Evolutionary conservation across 2,329 filamentous ascomycete species (phyloP).

Genomic region (Lecanosticta acicola): DNA sequence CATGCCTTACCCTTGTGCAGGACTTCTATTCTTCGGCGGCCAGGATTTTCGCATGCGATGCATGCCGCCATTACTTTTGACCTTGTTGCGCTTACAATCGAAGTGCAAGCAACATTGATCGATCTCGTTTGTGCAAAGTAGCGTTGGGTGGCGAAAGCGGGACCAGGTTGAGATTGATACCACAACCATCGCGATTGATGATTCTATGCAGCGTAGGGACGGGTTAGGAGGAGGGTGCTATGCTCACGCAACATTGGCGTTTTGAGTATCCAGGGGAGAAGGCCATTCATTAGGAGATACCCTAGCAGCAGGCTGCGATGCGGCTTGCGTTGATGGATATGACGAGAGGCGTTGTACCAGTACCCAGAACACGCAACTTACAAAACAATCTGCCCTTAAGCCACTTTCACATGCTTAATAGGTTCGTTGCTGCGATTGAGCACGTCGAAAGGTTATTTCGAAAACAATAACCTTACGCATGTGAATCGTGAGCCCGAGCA

Average conservation of each 20-base stretch:
- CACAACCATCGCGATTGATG: conserved; percentile 6
- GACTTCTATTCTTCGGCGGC: neutral
- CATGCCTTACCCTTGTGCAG: conserved; percentile 1
- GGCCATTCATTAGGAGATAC: conserved; percentile 15
- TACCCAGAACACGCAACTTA: neutral
- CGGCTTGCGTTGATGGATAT: neutral
- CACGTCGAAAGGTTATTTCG: too few relatives aligned
- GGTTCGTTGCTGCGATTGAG: too few relatives aligned
- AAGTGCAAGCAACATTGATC: neutral
- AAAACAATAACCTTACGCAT: too few relatives aligned
- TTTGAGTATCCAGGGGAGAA: conserved; percentile 9
- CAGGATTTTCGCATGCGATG: neutral
- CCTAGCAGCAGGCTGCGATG: conserved; percentile 18
- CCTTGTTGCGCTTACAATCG: neutral
- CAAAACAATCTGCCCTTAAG: too few relatives aligned
- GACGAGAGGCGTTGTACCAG: neutral
- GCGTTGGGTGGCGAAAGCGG: neutral
- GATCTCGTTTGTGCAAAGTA: conserved; percentile 1
- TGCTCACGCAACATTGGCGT: conserved; percentile 13
- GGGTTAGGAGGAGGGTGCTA: neutral
- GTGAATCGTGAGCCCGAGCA: neutral
- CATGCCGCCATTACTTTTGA: neutral
- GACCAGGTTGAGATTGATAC: conserved; percentile 8
- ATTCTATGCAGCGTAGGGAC: conserved; percentile 14
- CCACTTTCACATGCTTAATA: too few relatives aligned